Evolutionary conservation across 73 alveolate genomes (phyloP).

Genomic region (Tetrahymena malaccensis): DNA sequence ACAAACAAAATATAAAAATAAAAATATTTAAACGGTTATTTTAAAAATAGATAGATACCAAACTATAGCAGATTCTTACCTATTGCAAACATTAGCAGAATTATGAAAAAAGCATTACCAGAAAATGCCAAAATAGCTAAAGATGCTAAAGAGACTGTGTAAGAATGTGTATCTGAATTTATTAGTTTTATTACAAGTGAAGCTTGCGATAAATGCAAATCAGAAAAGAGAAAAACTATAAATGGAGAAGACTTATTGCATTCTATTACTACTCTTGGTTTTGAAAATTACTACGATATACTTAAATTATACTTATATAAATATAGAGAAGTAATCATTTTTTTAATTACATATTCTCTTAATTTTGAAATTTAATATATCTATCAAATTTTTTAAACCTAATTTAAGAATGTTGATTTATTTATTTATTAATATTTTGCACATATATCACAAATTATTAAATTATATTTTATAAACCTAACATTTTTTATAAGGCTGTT

Average conservation of each 20-base stretch:
- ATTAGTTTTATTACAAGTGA: constrained; percentile 54
- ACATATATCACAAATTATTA: neutral
- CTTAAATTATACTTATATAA: constrained; percentile 69
- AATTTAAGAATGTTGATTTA: neutral
- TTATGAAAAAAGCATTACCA: constrained; percentile 92
- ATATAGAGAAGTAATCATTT: constrained; percentile 63
- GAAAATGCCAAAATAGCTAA: constrained; percentile 91
- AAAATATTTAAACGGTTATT: neutral
- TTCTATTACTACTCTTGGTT: constrained; percentile 89
- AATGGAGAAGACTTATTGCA: constrained; percentile 93
- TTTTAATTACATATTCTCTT: neutral
- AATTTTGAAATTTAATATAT: too few relatives aligned
- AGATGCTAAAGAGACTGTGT: constrained; percentile 95
- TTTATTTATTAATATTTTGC: too few relatives aligned
- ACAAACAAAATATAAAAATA: neutral
- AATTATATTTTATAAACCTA: neutral
- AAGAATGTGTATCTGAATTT: constrained; percentile 93
- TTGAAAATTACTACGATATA: constrained; percentile 85
- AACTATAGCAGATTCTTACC: constrained; percentile 74
- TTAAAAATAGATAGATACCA: constrained; percentile 5
- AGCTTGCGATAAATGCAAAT: constrained; percentile 93
- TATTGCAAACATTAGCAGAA: constrained; percentile 92
- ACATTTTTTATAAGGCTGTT: constrained; percentile 19
- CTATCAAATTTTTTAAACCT: neutral
- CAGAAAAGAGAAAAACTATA: constrained; percentile 92